Percentiles rank a stretch among this genome's conserved stretches.
phyloP scores from a whole-genome alignment of 345 rosid species.

The Eutrema heterophyllum region DNA sequence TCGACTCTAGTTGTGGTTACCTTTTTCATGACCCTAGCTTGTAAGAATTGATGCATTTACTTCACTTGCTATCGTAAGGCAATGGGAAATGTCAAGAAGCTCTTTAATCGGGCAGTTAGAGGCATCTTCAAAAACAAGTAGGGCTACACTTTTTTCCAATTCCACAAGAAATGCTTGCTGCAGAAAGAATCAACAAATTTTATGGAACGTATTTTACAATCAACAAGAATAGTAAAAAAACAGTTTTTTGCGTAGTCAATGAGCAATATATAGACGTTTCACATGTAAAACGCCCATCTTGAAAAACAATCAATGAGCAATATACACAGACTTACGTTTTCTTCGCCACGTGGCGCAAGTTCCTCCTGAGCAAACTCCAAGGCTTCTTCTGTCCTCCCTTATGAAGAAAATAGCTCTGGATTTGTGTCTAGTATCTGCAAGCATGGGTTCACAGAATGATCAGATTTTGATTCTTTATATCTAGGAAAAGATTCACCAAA shows the following conservation, averaged over 20 bases:
- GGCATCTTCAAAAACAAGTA: slow-evolving; percentile 88
- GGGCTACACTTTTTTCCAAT: slow-evolving; percentile 82
- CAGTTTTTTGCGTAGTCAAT: background rate
- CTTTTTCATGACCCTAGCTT: slow-evolving; percentile 87
- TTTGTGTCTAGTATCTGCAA: slow-evolving; percentile 87
- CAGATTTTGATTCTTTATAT: background rate
- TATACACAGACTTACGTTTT: slow-evolving; percentile 47
- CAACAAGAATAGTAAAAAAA: background rate
- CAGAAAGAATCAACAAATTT: background rate
- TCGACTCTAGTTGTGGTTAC: slow-evolving; percentile 19
- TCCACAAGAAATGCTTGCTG: slow-evolving; percentile 89
- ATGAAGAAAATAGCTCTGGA: slow-evolving; percentile 86
- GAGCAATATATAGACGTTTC: background rate
- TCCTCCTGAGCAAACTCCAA: slow-evolving; percentile 98
- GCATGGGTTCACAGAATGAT: background rate
- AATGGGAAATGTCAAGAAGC: too few relatives aligned
- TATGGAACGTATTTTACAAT: background rate
- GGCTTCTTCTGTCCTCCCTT: slow-evolving; percentile 89
- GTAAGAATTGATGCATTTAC: slow-evolving; percentile 80
- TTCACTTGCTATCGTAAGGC: slow-evolving; percentile 53
- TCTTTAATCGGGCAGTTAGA: slow-evolving; percentile 51
- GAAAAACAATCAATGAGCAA: background rate
- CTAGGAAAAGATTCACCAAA: background rate
- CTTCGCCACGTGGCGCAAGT: slow-evolving; percentile 98
- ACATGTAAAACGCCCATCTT: background rate